These are phyloP conservation scores for Solanum hybrid DNA, from an alignment of 305 asterid species.

Conservation along the genomic window DNA sequence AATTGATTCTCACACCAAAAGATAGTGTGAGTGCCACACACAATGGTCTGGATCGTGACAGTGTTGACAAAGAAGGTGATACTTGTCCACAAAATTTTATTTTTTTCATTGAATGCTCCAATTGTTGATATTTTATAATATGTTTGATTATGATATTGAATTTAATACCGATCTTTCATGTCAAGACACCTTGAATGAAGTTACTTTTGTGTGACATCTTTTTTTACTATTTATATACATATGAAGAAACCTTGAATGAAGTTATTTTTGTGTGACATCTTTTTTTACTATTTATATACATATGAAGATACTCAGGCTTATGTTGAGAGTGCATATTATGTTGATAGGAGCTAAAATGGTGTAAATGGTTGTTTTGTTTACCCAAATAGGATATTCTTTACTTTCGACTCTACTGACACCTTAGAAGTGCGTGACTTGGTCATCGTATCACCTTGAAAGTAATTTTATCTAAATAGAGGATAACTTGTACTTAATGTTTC, in stretches of 20 bases:
- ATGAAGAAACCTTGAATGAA: no score
- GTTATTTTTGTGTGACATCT: no score
- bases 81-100: neutral
- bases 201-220: no score
- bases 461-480: neutral
- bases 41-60: neutral
- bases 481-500: neutral
- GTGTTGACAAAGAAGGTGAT: neutral
- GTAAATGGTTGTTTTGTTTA: neutral
- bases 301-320: no score
- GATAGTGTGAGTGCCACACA: neutral
- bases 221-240: no score
- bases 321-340: no score
- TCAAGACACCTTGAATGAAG: neutral
- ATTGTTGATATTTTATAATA: neutral
- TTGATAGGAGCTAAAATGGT: no score
- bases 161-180: neutral
- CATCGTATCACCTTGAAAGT: neutral
- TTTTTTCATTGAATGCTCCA: neutral
- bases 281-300: no score
- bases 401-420: neutral
- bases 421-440: neutral
- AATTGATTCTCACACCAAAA: neutral
- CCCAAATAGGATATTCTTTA: neutral
- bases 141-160: neutral